phyloP scores from a whole-genome alignment of 768 basidiomycete genomes.

The Lyophyllum semitale region DNA sequence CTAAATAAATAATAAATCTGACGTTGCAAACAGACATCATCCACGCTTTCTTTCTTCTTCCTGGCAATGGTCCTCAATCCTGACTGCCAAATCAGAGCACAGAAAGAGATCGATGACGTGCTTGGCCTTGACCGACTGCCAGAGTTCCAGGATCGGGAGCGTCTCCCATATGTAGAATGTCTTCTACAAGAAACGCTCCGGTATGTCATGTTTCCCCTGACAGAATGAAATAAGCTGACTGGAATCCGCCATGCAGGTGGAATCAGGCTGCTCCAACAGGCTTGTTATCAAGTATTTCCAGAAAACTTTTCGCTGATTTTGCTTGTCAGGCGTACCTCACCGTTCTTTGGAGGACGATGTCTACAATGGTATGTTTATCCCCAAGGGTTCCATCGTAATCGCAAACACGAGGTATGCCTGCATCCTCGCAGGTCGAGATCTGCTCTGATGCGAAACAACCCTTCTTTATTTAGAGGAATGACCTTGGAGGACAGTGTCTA shows the following conservation, averaged over 20 bases:
- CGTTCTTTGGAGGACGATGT: constrained; percentile 14
- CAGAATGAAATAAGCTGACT: neutral
- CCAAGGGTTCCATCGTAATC: constrained; percentile 13
- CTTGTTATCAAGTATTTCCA: neutral
- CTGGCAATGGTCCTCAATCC: constrained; percentile 42
- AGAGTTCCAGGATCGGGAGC: constrained; percentile 26
- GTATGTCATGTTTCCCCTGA: neutral
- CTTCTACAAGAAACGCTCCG: constrained; percentile 31
- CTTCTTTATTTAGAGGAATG: constrained; percentile 8
- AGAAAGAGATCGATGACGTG: constrained; percentile 42
- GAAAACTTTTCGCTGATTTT: neutral
- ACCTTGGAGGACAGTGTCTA: constrained; percentile 13
- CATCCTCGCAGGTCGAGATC: neutral
- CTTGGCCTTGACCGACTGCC: constrained; percentile 39
- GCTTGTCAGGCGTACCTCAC: constrained; percentile 10
- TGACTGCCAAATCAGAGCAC: constrained; percentile 36
- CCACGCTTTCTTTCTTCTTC: constrained; percentile 32
- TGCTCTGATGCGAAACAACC: no score
- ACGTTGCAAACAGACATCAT: constrained; percentile 23
- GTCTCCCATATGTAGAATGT: constrained; percentile 39
- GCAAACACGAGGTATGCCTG: constrained; percentile 10
- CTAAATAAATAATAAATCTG: neutral
- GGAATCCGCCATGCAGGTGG: constrained; percentile 4
- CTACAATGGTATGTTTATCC: constrained; percentile 18
- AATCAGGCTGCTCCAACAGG: constrained; percentile 8